Conservation (phyloP, 2,329 filamentous ascomycete species). For the Penicillium corylophilum region DNA sequence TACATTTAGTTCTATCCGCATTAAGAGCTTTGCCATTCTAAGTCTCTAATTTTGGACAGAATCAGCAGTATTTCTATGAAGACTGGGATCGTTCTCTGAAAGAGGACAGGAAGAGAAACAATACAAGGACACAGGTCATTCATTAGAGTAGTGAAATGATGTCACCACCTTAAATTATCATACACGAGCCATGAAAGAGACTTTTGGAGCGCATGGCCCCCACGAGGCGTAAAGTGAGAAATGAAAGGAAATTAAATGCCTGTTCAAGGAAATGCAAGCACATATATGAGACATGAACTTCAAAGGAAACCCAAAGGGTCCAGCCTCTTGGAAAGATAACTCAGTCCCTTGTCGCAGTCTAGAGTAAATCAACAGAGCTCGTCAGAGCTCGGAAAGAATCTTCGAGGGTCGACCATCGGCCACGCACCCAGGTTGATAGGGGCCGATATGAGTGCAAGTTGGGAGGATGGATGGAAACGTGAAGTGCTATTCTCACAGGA, state of each 20-base stretch:
- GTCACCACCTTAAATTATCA: conserved; percentile 11
- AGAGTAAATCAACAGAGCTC: neutral
- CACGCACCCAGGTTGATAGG: neutral
- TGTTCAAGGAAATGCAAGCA: conserved; percentile 9
- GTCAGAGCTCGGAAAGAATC: neutral
- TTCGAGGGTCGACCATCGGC: neutral
- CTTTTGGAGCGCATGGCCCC: conserved; percentile 11
- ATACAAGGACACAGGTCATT: neutral
- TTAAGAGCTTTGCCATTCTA: neutral
- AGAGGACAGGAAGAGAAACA: neutral
- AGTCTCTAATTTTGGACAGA: neutral
- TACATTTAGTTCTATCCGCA: neutral
- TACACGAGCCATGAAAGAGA: conserved; percentile 14
- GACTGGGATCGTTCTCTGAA: neutral
- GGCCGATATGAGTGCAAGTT: neutral
- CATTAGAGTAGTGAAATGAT: conserved; percentile 17
- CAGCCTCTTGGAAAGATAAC: conserved; percentile 11
- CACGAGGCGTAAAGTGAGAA: conserved; percentile 1
- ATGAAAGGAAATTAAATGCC: conserved; percentile 10
- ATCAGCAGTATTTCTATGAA: neutral
- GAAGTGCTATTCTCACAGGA: neutral
- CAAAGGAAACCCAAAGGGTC: conserved; percentile 5
- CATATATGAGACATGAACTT: conserved; percentile 9
- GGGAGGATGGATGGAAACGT: neutral
- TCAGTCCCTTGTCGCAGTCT: conserved; percentile 2